Evolutionary conservation across 2,329 filamentous ascomycete species (phyloP), one percentile per base, ranked within the genome.

Genomic region (Epichloe elymi): DNA sequence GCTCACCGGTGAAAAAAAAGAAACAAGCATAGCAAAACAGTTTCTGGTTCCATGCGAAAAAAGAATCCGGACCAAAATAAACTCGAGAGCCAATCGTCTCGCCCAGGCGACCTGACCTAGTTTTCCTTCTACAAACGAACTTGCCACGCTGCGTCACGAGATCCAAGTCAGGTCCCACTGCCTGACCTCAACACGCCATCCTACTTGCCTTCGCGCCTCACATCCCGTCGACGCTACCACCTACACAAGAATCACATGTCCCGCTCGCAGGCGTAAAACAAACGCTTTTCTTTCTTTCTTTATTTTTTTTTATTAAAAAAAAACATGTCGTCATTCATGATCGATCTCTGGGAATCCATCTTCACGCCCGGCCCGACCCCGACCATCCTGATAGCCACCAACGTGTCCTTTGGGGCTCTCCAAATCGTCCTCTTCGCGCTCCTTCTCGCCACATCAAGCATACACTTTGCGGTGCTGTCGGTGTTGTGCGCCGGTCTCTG

Each of bases 311-410:
- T 8, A 20, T 3, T 3, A 20, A 20, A 20, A 26, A 26, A 30
- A 10, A 58, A 52, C 59, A 83, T 83, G 79, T 71, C 80, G 14
- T 65, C 72, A 60, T 83, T 84, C 68, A 61, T 94, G 55, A 75
- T 81, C 63, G 80, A 90, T 58, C 84, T 96, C 54, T 95, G 88
- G 86, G 79, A 86, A 64, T 94, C 88, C 63, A 83, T 97, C 74
- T 96, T 97, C 76, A 93, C 85, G 5, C 87, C 91, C 1, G 93
- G 93, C 52, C 81, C 91, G 45, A 96, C 90, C 1, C 88, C 88
- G 14, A 86, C 87, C 46, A 82, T 98, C 56, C 78, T 97, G 51
- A 71, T 90, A 63, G 93, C 93, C 54, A 94, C 93, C 53, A 97
- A 98, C 70, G 81, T 76, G 64, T 84, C 87, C 54, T 98, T 98